These are phyloP conservation scores for Apiospora kogelbergensis DNA, from an alignment of 2,329 filamentous ascomycete genomes.

Conservation along the genomic window DNA sequence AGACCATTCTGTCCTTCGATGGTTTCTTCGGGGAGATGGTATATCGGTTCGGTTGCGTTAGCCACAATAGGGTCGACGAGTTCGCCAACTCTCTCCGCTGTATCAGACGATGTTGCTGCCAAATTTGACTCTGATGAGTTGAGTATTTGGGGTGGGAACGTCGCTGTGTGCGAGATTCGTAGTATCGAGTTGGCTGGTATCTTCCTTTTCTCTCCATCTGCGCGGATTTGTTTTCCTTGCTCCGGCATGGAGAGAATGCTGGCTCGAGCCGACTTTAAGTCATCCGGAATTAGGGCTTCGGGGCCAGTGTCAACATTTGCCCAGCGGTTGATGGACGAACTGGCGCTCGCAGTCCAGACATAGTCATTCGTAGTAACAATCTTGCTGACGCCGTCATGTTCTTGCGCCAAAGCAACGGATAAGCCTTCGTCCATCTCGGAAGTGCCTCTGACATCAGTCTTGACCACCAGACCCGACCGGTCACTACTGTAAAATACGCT, in stretches of 20 bases:
- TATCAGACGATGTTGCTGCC: slow-evolving; percentile 38
- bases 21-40: slow-evolving; percentile 70
- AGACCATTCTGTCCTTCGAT: slow-evolving; percentile 95
- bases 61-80: slow-evolving; percentile 55
- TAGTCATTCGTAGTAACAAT: slow-evolving; percentile 69
- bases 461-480: slow-evolving; percentile 88
- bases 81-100: slow-evolving; percentile 43
- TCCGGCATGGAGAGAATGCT: slow-evolving; percentile 36
- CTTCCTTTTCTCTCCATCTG: slow-evolving; percentile 45
- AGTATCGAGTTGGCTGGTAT: slow-evolving; percentile 79
- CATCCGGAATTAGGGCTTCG: slow-evolving; percentile 65
- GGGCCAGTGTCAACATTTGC: slow-evolving; percentile 77
- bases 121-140: slow-evolving; percentile 55
- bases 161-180: slow-evolving; percentile 79
- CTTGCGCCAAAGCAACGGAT: slow-evolving; percentile 87
- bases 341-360: slow-evolving; percentile 87
- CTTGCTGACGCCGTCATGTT: slow-evolving; percentile 79
- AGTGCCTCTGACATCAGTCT: slow-evolving; percentile 82
- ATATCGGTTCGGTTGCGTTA: slow-evolving; percentile 59
- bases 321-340: slow-evolving; percentile 93
- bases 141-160: slow-evolving; percentile 61
- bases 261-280: slow-evolving; percentile 47
- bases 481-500: slow-evolving; percentile 94
- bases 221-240: slow-evolving; percentile 34
- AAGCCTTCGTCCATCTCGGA: slow-evolving; percentile 80